Evolutionary conservation across 805 yeast species (phyloP).

Genomic region (Cyberlindnera euphorbiiphila): DNA sequence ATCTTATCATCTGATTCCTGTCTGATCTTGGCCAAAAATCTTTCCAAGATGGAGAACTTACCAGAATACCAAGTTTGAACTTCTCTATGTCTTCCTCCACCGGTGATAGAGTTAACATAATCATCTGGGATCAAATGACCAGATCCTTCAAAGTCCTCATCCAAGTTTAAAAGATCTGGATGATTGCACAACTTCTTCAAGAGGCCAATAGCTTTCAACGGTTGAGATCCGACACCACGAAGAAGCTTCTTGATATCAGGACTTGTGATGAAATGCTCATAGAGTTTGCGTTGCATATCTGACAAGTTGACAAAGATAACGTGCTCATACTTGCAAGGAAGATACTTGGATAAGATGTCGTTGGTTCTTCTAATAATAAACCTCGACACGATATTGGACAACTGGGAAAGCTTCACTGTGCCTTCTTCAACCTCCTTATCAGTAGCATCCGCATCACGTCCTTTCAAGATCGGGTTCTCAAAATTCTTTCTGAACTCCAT

Average conservation of each 20-base stretch:
- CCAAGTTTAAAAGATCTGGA: constrained; percentile 77
- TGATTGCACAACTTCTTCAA: constrained; percentile 91
- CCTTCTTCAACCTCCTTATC: constrained; percentile 74
- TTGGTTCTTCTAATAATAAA: constrained; percentile 94
- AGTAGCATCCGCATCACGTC: constrained; percentile 86
- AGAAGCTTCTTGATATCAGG: constrained; percentile 68
- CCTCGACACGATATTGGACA: constrained; percentile 74
- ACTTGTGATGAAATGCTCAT: constrained; percentile 70
- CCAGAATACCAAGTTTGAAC: constrained; percentile 83
- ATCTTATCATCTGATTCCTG: constrained; percentile 89
- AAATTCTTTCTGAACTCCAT: constrained; percentile 79
- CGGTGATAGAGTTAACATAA: constrained; percentile 43
- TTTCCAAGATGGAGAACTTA: constrained; percentile 76
- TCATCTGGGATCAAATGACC: constrained; percentile 69
- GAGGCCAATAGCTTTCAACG: constrained; percentile 83
- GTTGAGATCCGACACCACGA: constrained; percentile 72
- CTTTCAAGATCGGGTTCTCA: constrained; percentile 74
- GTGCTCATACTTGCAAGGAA: constrained; percentile 95
- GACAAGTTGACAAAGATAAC: constrained; percentile 88
- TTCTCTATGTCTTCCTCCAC: constrained; percentile 59
- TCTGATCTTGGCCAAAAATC: constrained; percentile 75
- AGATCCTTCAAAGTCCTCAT: constrained; percentile 73
- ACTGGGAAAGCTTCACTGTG: constrained; percentile 60
- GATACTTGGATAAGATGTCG: constrained; percentile 87
- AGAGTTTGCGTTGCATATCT: constrained; percentile 69